Evolutionary conservation across 2,329 filamentous ascomycete genomes (phyloP).

Genomic region (Epichloe elymi): DNA sequence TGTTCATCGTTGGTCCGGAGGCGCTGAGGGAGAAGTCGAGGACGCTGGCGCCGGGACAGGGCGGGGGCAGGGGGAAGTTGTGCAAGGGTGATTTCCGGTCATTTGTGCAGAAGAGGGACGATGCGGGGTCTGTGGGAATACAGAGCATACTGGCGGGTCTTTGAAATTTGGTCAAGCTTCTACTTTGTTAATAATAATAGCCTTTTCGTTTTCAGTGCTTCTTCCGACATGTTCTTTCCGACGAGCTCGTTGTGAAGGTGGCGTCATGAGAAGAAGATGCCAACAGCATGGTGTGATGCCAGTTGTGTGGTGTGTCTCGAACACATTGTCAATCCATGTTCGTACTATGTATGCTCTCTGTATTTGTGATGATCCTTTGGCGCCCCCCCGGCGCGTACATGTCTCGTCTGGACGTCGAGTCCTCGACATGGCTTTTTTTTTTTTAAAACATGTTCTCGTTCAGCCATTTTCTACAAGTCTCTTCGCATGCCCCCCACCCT

Average conservation of each 20-base stretch:
- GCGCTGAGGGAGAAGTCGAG: constrained; percentile 59
- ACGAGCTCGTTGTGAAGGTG: background rate
- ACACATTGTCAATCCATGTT: no score
- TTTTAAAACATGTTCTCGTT: background rate
- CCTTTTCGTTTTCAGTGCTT: background rate
- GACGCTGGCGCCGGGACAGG: constrained; percentile 34
- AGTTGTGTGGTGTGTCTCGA: no score
- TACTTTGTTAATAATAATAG: background rate
- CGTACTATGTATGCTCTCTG: no score
- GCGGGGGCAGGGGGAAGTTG: constrained; percentile 40
- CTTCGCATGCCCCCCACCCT: constrained; percentile 18
- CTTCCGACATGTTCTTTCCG: background rate
- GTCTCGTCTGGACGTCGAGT: no score
- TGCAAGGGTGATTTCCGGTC: constrained; percentile 62
- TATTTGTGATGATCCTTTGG: no score
- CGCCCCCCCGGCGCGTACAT: no score
- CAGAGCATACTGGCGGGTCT: constrained; percentile 66
- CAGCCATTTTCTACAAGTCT: constrained; percentile 15
- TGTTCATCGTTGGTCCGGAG: constrained; percentile 86
- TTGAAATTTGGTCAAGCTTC: constrained; percentile 13
- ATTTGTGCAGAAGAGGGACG: constrained; percentile 76
- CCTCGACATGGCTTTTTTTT: no score
- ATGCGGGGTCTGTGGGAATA: constrained; percentile 67
- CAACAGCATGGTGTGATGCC: no score
- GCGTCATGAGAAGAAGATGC: no score